Percentiles rank a stretch among this genome's conserved stretches.
phyloP scores from a whole-genome alignment of 331 rosid genomes.

The Quercus phellos region DNA sequence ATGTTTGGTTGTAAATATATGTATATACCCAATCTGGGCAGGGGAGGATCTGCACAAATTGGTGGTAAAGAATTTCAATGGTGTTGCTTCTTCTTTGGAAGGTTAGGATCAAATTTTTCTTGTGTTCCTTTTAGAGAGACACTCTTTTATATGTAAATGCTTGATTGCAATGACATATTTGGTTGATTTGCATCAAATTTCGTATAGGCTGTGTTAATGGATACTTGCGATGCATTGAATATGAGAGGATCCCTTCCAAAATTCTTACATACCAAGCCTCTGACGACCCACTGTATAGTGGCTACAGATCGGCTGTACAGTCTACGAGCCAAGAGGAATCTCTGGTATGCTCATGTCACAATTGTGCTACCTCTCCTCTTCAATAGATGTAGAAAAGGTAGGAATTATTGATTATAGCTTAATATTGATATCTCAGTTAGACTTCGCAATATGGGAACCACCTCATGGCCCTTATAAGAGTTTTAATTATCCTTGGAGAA shows the following conservation, averaged over 20 bases:
- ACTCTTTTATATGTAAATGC: neutral
- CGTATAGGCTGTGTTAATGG: slow-evolving; percentile 56
- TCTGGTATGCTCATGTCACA: slow-evolving; percentile 44
- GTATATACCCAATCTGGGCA: slow-evolving; percentile 69
- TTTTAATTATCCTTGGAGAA: slow-evolving; percentile 73
- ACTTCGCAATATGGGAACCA: slow-evolving; percentile 81
- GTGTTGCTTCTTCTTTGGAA: slow-evolving; percentile 68
- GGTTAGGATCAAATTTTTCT: slow-evolving; percentile 22
- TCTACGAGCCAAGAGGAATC: slow-evolving; percentile 71
- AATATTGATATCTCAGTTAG: slow-evolving; percentile 38
- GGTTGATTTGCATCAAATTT: slow-evolving; percentile 10
- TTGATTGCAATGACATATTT: neutral
- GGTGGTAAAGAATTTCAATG: slow-evolving; percentile 67
- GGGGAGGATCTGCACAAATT: slow-evolving; percentile 83
- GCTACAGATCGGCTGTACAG: slow-evolving; percentile 72
- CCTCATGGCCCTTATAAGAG: slow-evolving; percentile 71
- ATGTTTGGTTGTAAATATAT: slow-evolving; percentile 52
- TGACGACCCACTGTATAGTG: slow-evolving; percentile 68
- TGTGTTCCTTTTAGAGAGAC: too few species aligned
- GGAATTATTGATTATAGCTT: slow-evolving; percentile 1
- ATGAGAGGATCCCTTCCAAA: slow-evolving; percentile 68
- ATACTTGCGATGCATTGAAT: slow-evolving; percentile 64
- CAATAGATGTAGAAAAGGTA: neutral
- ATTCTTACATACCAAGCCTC: slow-evolving; percentile 73
- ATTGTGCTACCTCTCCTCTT: slow-evolving; percentile 1